Percentiles rank a stretch among this genome's conserved stretches.
Conservation (phyloP, 257 asterid genomes). For the Forsythia viridissima region DNA sequence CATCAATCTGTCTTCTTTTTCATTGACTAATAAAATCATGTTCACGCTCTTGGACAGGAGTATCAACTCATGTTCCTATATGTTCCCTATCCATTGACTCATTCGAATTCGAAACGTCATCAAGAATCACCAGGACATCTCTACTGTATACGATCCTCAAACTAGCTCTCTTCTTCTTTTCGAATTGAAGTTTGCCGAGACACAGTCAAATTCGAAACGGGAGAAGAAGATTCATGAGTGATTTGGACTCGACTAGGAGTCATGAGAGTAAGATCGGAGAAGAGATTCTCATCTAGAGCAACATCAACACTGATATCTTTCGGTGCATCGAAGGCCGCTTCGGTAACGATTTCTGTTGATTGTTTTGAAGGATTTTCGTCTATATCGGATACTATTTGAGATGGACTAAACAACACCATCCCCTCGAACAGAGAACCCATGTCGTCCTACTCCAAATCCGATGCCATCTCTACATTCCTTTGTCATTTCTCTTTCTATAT, state of each 20-base stretch:
- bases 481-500: background rate
- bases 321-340: conserved; percentile 1
- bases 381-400: background rate
- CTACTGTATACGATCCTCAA: conserved; percentile 56
- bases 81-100: background rate
- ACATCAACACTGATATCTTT: background rate
- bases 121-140: conserved; percentile 4
- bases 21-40: too few species aligned
- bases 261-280: conserved; percentile 52
- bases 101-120: background rate
- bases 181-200: conserved; percentile 12
- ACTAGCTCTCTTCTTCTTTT: conserved; percentile 44
- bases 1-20: too few species aligned
- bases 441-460: conserved; percentile 28
- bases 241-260: background rate
- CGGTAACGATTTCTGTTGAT: background rate
- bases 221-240: background rate
- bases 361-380: background rate
- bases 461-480: background rate
- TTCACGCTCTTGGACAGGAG: background rate
- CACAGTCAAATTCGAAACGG: background rate
- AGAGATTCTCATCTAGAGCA: conserved; percentile 44
- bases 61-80: background rate
- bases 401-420: conserved; percentile 42
- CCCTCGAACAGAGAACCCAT: conserved; percentile 55